These are phyloP conservation scores for Cubamyces lactineus DNA, from an alignment of 768 basidiomycete species.

Conservation along the genomic window DNA sequence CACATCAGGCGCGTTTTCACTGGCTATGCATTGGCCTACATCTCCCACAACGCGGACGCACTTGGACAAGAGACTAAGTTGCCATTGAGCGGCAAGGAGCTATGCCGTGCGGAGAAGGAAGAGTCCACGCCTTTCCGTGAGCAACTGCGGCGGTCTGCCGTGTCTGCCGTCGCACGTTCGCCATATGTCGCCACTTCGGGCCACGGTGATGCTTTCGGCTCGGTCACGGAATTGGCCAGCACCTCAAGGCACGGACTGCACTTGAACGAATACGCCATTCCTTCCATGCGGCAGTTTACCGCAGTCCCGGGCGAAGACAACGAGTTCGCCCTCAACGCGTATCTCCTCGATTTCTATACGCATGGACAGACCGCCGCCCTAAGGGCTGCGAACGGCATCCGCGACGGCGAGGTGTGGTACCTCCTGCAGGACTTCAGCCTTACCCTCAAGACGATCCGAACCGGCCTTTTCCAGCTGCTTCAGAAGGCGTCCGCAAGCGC, in stretches of 20 bases:
- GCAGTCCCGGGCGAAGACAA: constrained; percentile 27
- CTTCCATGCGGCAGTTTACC: constrained; percentile 49
- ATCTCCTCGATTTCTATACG: constrained; percentile 67
- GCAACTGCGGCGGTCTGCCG: constrained; percentile 43
- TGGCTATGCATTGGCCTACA: constrained; percentile 56
- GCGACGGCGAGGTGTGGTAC: constrained; percentile 69
- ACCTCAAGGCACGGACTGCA: constrained; percentile 57
- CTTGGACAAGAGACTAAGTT: constrained; percentile 50
- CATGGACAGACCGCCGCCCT: constrained; percentile 62
- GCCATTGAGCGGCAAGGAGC: constrained; percentile 47
- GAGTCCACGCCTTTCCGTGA: constrained; percentile 35
- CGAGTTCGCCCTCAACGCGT: constrained; percentile 56
- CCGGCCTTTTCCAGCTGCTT: constrained; percentile 52
- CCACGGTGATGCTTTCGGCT: constrained; percentile 56
- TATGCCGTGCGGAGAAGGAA: constrained; percentile 3
- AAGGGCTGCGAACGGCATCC: constrained; percentile 56
- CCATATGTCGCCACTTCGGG: constrained; percentile 71
- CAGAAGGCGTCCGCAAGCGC: constrained; percentile 29
- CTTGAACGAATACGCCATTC: constrained; percentile 62
- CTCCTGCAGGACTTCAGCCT: constrained; percentile 60
- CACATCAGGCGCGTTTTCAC: constrained; percentile 58
- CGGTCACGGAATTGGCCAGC: constrained; percentile 52
- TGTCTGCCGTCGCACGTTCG: constrained; percentile 52
- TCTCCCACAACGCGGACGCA: constrained; percentile 39
- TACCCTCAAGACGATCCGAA: constrained; percentile 51